Percentiles rank a stretch among this genome's conserved stretches.
These are phyloP conservation scores for Metarhizium guizhouense DNA, from an alignment of 2,329 filamentous ascomycete genomes.

Conservation along the genomic window DNA sequence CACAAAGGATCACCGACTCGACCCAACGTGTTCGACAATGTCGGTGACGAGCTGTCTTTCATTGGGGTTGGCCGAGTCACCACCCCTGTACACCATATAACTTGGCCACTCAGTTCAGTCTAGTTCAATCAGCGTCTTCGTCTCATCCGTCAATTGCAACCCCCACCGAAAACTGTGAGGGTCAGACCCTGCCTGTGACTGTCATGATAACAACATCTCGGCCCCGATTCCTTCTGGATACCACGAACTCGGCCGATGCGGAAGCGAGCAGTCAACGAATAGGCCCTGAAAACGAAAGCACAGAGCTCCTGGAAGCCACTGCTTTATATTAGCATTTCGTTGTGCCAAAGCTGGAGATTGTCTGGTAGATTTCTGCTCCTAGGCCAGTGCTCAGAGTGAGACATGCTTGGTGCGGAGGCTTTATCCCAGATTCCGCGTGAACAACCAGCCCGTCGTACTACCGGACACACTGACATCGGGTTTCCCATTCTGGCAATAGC, in stretches of 20 bases:
- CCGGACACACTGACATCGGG: slow-evolving; percentile 1
- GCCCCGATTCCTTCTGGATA: neutral
- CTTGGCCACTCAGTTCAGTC: neutral
- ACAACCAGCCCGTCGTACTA: neutral
- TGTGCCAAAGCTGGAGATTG: neutral
- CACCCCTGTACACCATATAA: neutral
- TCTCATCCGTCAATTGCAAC: neutral
- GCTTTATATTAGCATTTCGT: neutral
- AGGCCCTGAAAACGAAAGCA: neutral
- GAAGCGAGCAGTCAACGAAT: neutral
- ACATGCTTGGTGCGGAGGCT: neutral
- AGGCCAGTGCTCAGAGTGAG: neutral
- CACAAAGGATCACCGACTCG: neutral
- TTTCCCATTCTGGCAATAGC: slow-evolving; percentile 2
- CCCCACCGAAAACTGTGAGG: neutral
- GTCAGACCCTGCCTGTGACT: neutral
- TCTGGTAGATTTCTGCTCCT: neutral
- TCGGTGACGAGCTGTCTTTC: neutral
- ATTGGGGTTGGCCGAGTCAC: neutral
- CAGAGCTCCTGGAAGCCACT: neutral
- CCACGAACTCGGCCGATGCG: neutral
- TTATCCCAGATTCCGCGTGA: neutral
- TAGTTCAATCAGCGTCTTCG: neutral
- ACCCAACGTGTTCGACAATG: neutral
- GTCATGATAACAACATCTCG: neutral